Evolutionary conservation across 495 filamentous ascomycete species (phyloP), one percentile per base, ranked within the genome.

Genomic region (Penicillium angulare): DNA sequence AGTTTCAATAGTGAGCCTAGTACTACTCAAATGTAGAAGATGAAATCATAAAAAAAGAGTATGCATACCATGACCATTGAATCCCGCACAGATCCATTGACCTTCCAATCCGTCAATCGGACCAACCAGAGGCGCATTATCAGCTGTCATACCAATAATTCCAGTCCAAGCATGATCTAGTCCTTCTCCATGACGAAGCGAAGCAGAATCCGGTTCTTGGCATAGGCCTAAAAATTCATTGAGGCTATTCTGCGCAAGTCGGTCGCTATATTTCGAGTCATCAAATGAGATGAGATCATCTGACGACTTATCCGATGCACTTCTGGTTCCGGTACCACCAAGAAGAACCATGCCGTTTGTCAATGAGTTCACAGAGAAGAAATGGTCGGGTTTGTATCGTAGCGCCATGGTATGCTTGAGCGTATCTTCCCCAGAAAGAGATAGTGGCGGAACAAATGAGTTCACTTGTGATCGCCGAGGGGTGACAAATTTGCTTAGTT

Each of bases 361-460:
- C 39, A 55, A 34, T 0, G 52, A n/a, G 8, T 55, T 55, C 3
- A 55, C 45, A 12, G 52, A 55, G 46, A 50, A 55, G 33, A 55
- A 55, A 13, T 49, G 31, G 2, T 40, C 40, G 0, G 22, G 17
- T 12, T 32, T 20, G 17, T 55, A 55, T 8, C 52, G 26, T 7
- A 49, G 17, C 5, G 52, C 45, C 52, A 55, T 55, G 5, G 52
- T 55, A 5, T 45, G 40, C 9, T 44, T 45, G 18, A 49, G 13
- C 0, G 23, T 26, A 16, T 50, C 12, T 15, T 23, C 40, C 0
- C 52, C 52, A 8, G 40, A 45, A 3, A 49, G 40, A 0, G 46
- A 49, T 12, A 35, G 43, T 2, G 39, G 22, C 5, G 52, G 52
- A 9, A 49, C 31, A 39, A 55, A 55, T 10, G 52, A 43, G 13